These are phyloP conservation scores for Cyclotella atomus DNA, from an alignment of 108 stramenopile genomes.

Conservation along the genomic window DNA sequence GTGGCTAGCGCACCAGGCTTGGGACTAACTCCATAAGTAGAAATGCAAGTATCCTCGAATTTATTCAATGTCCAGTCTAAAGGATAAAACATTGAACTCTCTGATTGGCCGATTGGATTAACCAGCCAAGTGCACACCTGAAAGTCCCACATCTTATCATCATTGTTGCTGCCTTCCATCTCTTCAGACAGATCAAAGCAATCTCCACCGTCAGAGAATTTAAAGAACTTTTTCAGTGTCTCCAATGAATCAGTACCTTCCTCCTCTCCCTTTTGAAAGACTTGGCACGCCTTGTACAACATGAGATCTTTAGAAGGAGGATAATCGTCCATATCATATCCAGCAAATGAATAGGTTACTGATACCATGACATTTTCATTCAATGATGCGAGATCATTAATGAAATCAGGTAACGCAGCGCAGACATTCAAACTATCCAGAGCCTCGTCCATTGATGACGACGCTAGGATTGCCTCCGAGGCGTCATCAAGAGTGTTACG, in stretches of 20 bases:
- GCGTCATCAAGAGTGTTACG: constrained; percentile 41
- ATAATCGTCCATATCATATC: constrained; percentile 78
- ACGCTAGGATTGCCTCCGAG: constrained; percentile 22
- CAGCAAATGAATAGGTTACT: constrained; percentile 63
- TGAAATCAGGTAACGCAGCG: constrained; percentile 51
- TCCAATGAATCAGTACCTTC: constrained; percentile 28
- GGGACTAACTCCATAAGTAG: constrained; percentile 62
- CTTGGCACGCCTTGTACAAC: constrained; percentile 57
- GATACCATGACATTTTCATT: constrained; percentile 54
- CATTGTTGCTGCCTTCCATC: constrained; percentile 55
- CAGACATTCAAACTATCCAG: constrained; percentile 55
- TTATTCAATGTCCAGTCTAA: constrained; percentile 52
- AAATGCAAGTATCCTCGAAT: constrained; percentile 54
- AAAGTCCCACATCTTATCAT: constrained; percentile 80
- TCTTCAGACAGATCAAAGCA: constrained; percentile 69
- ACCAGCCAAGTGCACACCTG: constrained; percentile 70
- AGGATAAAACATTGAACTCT: constrained; percentile 71
- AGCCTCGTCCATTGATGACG: constrained; percentile 23
- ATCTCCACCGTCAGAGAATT: constrained; percentile 14
- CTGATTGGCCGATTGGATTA: constrained; percentile 64
- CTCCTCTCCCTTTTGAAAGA: constrained; percentile 56
- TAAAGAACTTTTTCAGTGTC: constrained; percentile 41
- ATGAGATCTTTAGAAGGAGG: constrained; percentile 67
- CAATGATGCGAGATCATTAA: constrained; percentile 29
- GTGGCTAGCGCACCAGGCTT: constrained; percentile 54